Base-by-base conservation (phyloP, 139 green algal genomes). In the Nannochloris sp. region DNA sequence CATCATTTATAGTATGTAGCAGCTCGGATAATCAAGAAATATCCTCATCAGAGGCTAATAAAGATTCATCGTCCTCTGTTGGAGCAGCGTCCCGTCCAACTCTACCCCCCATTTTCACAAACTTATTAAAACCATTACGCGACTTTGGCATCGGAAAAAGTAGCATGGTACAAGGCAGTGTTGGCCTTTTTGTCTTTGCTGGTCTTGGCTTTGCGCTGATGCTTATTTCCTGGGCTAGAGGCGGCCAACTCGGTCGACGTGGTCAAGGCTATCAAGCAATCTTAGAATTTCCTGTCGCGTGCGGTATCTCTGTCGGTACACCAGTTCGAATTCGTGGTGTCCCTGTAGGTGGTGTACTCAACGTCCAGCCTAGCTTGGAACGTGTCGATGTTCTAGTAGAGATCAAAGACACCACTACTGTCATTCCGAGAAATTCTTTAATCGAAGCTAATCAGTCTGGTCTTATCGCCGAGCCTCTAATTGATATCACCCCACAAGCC, bases 391-490 rank as follows among this genome's bases (percentile, higher is more conserved):
- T 96, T 19, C 47, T 94, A 32, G 66, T 75, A 3, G 75, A 93
- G 76, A 81, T 97, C 42, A 85, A 88, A 39, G 92, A 99, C 58
- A 65, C 80, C 4, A 74, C 39, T 63, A 93, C 92, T 45, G 87
- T 96, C 57, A 96, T 99, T 55, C 94, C 94, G 0, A 80, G 85
- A 29, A 96, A 96, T 69, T 85, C 83, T 5, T 60, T 92, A 4
- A 89, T 99, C 29, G 91, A 97, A 71, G 93, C 93, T 44, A 99
- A 99, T 80, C 94, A 99, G 78, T 85, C 64, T 6, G 93, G 93
- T 4, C 80, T 99, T 23, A 97, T 99, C 53, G 90, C 87, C 0
- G 90, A 96, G 79, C 88, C 90, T 4, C 86, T 99, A 25, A 87
- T 99, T 38, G 94, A 98, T 83, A 95, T 99, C 72, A 98, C 91